Evolutionary conservation across 495 filamentous ascomycete species (phyloP).

Genomic region (Penicillium flavigenum): DNA sequence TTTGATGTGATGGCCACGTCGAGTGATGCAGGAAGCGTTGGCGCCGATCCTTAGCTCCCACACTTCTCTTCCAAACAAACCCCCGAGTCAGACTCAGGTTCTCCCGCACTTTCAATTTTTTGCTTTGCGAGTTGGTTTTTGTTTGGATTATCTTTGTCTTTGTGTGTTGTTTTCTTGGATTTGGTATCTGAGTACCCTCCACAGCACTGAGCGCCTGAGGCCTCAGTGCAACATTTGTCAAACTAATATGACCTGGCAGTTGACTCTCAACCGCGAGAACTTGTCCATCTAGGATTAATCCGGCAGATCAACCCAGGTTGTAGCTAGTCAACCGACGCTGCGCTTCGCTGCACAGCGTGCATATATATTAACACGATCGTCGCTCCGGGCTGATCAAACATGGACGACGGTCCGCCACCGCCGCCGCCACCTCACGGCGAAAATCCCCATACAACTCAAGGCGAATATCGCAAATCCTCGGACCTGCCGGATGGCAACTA

Average conservation of each 20-base stretch:
- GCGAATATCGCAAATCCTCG: slow-evolving; percentile 49
- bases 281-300: slow-evolving; percentile 21
- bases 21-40: slow-evolving; percentile 25
- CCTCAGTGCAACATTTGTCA: slow-evolving; percentile 40
- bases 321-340: not conserved
- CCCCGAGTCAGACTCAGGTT: slow-evolving; percentile 15
- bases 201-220: slow-evolving; percentile 41
- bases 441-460: slow-evolving; percentile 55
- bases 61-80: slow-evolving; percentile 29
- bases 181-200: slow-evolving; percentile 7
- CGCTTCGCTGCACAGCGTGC: slow-evolving; percentile 1
- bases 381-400: slow-evolving; percentile 17
- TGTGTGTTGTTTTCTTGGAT: not conserved
- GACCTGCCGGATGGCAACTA: slow-evolving; percentile 81
- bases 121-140: slow-evolving; percentile 2
- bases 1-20: slow-evolving; percentile 34
- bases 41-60: slow-evolving; percentile 36
- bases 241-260: slow-evolving; percentile 40
- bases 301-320: slow-evolving; percentile 9
- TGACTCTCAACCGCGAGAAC: slow-evolving; percentile 22
- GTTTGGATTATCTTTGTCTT: not conserved
- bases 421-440: slow-evolving; percentile 69
- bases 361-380: slow-evolving; percentile 2
- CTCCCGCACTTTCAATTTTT: slow-evolving; percentile 6
- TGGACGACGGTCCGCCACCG: slow-evolving; percentile 56